Evolutionary conservation across 176 grass and related monocot genomes (phyloP), one percentile per base, ranked within the genome.

Genomic region (Aegilops longissima): DNA sequence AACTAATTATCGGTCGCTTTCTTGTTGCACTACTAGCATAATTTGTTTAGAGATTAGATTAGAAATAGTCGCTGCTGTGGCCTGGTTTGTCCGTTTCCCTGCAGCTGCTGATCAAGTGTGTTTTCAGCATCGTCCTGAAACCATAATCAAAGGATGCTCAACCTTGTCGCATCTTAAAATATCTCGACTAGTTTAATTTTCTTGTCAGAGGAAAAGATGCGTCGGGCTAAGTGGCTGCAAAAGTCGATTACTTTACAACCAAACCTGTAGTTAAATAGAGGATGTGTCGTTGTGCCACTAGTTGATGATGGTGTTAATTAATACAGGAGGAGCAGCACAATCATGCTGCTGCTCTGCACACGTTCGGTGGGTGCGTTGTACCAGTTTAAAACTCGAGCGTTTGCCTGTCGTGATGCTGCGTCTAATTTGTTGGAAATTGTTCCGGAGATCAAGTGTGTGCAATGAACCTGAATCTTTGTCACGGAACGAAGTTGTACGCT

Each of bases 271-370:
- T 79, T 24, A 20, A 34, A 12, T 21, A 21, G 9, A 80, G 17
- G 72, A 80, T 13, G 61, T 79, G 74, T 74, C 27, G 65, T 44
- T 89, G 77, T 47, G 80, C 23, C 31, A 33, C 51, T 70, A 31
- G 83, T 23, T 18, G 83, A 9, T 18, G 49, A 86, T 82, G 71
- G 52, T 20, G 51, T 54, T 52, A 0, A 47, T 70, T 31, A 38
- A 86, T 40, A 9, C 13, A 40, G 49, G 64, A 78, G 77, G 38
- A 78, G 77, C 64, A 2, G 10, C 62, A 24, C 47, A 70, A 77
- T 77, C 76, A 61, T 70, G 29, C 17, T 54, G 51, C 5, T 54
- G 51, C 51, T 16, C 16, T 13, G 39, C 40, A 77, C 73, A 42
- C 54, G 54, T 71, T 75, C 75, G 11, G 39, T 90, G 64, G 63